Conservation (phyloP, 768 basidiomycete species). For the Tricholoma sp. region DNA sequence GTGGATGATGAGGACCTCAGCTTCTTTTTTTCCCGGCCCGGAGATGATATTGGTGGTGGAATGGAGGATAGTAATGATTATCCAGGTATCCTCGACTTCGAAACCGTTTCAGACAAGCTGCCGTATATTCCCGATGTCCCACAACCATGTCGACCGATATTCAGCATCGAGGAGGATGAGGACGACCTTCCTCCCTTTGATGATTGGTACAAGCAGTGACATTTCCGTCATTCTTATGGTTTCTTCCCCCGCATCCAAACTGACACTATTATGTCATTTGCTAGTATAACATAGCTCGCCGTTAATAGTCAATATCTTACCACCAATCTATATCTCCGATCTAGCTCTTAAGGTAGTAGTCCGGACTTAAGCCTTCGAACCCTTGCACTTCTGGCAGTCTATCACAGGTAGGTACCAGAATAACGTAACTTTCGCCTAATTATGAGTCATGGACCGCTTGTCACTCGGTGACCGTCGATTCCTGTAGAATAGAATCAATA, state of each 20-base stretch:
- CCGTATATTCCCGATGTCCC: conserved; percentile 3
- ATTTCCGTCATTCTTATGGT: neutral
- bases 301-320: neutral
- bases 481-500: too few species aligned
- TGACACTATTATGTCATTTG: neutral
- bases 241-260: neutral
- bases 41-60: conserved; percentile 6
- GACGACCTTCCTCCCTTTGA: conserved; percentile 37
- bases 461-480: too few species aligned
- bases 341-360: too few species aligned
- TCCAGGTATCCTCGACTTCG: conserved; percentile 1
- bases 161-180: conserved; percentile 29
- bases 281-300: neutral
- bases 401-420: too few species aligned
- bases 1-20: conserved; percentile 16
- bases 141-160: conserved; percentile 15
- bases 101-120: conserved; percentile 1
- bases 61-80: neutral
- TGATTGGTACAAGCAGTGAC: conserved; percentile 29
- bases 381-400: too few species aligned
- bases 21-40: conserved; percentile 6
- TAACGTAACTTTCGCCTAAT: too few species aligned
- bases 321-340: neutral
- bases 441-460: too few species aligned
- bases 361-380: too few species aligned